These are phyloP conservation scores for Mucor racemosus DNA, from an alignment of 371 early-diverging fungal species.

Conservation along the genomic window DNA sequence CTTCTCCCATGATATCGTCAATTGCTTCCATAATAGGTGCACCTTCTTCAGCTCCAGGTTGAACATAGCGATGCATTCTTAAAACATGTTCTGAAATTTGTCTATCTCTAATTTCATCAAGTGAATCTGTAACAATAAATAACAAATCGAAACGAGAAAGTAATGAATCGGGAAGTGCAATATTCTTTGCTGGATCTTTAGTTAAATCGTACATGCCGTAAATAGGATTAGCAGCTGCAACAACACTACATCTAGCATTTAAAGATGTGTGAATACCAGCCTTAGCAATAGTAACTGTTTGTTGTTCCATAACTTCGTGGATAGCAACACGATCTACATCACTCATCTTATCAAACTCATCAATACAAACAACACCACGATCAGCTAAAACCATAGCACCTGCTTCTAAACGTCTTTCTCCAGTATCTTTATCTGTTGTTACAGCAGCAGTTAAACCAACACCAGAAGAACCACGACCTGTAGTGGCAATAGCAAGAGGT, in stretches of 20 bases:
- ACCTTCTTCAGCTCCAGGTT: constrained; percentile 88
- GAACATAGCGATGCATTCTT: constrained; percentile 91
- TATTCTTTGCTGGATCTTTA: constrained; percentile 91
- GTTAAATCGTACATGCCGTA: constrained; percentile 89
- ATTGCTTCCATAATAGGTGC: constrained; percentile 70
- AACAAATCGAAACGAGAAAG: constrained; percentile 99
- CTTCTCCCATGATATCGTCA: constrained; percentile 60
- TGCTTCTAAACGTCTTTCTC: constrained; percentile 95
- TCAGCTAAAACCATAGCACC: constrained; percentile 99
- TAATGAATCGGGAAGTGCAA: constrained; percentile 97
- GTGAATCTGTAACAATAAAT: constrained; percentile 95
- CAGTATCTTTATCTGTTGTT: constrained; percentile 85
- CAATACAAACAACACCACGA: constrained; percentile 98
- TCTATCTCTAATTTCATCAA: constrained; percentile 85
- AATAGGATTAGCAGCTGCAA: constrained; percentile 99
- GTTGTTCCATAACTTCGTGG: constrained; percentile 99
- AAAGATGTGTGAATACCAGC: constrained; percentile 98
- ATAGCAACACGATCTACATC: constrained; percentile 99
- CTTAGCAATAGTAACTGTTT: constrained; percentile 97
- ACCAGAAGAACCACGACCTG: constrained; percentile 97
- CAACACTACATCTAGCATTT: constrained; percentile 98
- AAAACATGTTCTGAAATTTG: constrained; percentile 90
- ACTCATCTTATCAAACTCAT: constrained; percentile 99
- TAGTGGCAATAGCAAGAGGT: constrained; percentile 93
- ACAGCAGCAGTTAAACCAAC: constrained; percentile 98